Evolutionary conservation across 164 flowering plant genomes (phyloP), one percentile per base, ranked within the genome.

Genomic region (Aristolochia californica): DNA sequence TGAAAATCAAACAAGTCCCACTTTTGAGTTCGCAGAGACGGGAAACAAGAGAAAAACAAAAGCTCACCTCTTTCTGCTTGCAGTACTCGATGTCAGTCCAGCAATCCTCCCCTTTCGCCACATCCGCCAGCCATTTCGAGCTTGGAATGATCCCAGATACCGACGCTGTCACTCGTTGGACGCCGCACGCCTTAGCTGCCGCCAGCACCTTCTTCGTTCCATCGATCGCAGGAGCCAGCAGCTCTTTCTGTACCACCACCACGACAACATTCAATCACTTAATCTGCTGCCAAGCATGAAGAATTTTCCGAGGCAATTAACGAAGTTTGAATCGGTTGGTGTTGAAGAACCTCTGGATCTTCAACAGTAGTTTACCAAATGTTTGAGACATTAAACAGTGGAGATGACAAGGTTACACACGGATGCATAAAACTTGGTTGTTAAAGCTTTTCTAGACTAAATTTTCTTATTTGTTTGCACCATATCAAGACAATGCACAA

Each of bases 51-150:
- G 13, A 16, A 21, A 18, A 49, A 17, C 7, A 16, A n/a, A 13
- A 7, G 62, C 75, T 66, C 55, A 83, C 95, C 70, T 61, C 81
- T 4, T 77, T 77, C 48, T 73, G 69, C 65, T 74, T 83, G 77
- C 97, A 91, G 73, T 75, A 85, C 3, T 93, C 94, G 12, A 70
- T 55, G 66, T 85, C 94, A 4, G 90, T 60, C 99, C 97, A 93
- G 67, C 94, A 83, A 55, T 83, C 81, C 70, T 93, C 96, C 0
- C 49, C 53, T 67, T 74, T 82, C 43, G 74, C 71, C 2, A 56
- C 72, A 64, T 85, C 85, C 11, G 80, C 74, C 0, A 91, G 94
- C 95, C 94, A 87, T 43, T 63, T 60, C 5, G 83, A 88, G 63
- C 80, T 87, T 0, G 90, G 94, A 0, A 58, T 59, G 52, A 93